Evolutionary conservation across 139 green algal genomes (phyloP).

Genomic region (Coccomyxa sp.): DNA sequence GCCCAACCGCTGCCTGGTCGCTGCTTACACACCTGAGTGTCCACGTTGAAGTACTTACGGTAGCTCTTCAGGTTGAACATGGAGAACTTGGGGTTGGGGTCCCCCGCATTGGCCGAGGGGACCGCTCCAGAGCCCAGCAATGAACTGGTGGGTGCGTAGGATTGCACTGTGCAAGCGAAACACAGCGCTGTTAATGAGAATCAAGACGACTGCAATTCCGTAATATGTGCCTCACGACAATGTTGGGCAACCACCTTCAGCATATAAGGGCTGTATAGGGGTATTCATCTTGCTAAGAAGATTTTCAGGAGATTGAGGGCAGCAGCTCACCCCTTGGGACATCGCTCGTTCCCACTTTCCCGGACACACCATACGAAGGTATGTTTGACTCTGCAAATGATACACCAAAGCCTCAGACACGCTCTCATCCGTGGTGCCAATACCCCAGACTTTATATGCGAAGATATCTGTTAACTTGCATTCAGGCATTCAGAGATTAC

Average conservation of each 20-base stretch:
- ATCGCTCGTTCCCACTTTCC: slow-evolving; percentile 11
- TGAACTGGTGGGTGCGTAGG: slow-evolving; percentile 2
- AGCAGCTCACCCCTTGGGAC: slow-evolving; percentile 8
- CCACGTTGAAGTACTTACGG: slow-evolving; percentile 74
- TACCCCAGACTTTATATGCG: background rate
- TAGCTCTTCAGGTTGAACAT: slow-evolving; percentile 77
- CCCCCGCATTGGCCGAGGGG: slow-evolving; percentile 3
- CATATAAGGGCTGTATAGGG: background rate
- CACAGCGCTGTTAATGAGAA: background rate
- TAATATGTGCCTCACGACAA: background rate
- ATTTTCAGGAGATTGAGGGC: background rate
- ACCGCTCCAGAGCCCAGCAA: slow-evolving; percentile 6
- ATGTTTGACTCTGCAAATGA: slow-evolving; percentile 23
- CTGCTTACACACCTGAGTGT: slow-evolving; percentile 50
- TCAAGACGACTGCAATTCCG: background rate
- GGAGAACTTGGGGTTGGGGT: slow-evolving; percentile 45
- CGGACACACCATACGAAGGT: background rate
- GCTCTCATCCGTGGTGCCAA: background rate
- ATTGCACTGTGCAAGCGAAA: slow-evolving; percentile 6
- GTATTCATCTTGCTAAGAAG: background rate
- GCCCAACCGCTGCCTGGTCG: too few relatives aligned
- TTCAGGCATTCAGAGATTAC: background rate
- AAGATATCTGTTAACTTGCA: background rate
- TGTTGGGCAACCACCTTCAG: background rate
- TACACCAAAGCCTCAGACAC: too few relatives aligned